Conservation (phyloP, 768 basidiomycete species). For the Pilatotrama ljubarskyi region DNA sequence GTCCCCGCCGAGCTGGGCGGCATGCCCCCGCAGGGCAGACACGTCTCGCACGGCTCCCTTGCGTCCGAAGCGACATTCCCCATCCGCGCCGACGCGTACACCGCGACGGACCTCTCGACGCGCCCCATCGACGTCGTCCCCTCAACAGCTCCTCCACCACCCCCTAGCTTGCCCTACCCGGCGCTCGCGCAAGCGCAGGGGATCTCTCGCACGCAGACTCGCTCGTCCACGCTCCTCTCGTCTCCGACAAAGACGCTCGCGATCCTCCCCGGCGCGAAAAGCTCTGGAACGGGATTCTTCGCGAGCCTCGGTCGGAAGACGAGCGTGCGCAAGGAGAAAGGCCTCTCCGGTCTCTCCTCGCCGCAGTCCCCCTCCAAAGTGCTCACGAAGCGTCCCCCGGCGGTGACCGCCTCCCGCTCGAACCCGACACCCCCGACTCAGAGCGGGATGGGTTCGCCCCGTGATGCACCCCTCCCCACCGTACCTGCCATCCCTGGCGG, state of each 20-base stretch:
- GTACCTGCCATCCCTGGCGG: conserved; percentile 69
- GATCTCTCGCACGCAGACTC: conserved; percentile 32
- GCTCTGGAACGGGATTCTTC: conserved; percentile 61
- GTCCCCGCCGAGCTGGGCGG: conserved; percentile 16
- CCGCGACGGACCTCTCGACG: conserved; percentile 71
- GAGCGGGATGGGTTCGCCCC: conserved; percentile 34
- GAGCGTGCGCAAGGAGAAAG: conserved; percentile 47
- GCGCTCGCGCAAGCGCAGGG: conserved; percentile 49
- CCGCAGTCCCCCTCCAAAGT: conserved; percentile 36
- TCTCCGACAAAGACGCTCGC: conserved; percentile 25
- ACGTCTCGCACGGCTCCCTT: conserved; percentile 69
- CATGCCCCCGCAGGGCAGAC: conserved; percentile 49
- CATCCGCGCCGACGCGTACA: conserved; percentile 72
- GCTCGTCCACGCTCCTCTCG: conserved; percentile 40
- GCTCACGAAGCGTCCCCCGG: conserved; percentile 39
- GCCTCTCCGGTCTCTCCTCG: conserved; percentile 9
- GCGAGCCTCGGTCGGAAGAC: conserved; percentile 72
- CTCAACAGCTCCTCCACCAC: conserved; percentile 57
- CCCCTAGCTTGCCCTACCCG: conserved; percentile 69
- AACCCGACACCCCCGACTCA: conserved; percentile 35
- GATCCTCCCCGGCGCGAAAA: conserved; percentile 37
- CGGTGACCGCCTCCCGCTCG: conserved; percentile 25
- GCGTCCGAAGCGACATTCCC: conserved; percentile 81
- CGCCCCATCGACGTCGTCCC: conserved; percentile 48
- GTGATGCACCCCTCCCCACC: conserved; percentile 24